phyloP scores from a whole-genome alignment of 2,329 filamentous ascomycete species.

The Taxawa tesnikishii region DNA sequence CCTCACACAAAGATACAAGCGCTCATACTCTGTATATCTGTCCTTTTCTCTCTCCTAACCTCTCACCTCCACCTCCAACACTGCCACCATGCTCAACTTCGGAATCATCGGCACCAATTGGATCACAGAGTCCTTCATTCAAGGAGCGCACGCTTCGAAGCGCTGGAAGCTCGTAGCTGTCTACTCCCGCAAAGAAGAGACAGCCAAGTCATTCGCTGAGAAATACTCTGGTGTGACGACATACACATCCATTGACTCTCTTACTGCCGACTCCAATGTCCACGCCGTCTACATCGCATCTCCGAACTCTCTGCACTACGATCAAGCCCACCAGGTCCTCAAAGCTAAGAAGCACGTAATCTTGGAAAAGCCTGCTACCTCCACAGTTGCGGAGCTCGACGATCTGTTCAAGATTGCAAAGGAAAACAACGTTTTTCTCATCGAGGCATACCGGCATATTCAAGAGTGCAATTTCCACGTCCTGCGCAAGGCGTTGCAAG shows the following conservation, averaged over 20 bases:
- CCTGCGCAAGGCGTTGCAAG: conserved; percentile 23
- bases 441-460: conserved; percentile 38
- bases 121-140: conserved; percentile 38
- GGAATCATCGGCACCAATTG: conserved; percentile 35
- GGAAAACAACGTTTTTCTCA: conserved; percentile 27
- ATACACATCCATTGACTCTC: conserved; percentile 27
- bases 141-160: conserved; percentile 27
- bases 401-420: conserved; percentile 29
- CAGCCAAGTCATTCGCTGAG: conserved; percentile 28
- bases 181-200: conserved; percentile 32
- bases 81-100: conserved; percentile 27
- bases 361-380: conserved; percentile 37
- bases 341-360: conserved; percentile 34
- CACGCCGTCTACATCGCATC: conserved; percentile 36
- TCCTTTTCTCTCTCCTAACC: too few relatives aligned
- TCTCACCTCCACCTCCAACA: too few relatives aligned
- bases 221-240: conserved; percentile 24
- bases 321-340: conserved; percentile 31
- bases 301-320: conserved; percentile 35
- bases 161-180: conserved; percentile 33
- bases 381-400: conserved; percentile 28
- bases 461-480: conserved; percentile 37
- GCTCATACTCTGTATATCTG: too few relatives aligned
- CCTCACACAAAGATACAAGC: too few relatives aligned
- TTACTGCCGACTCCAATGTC: conserved; percentile 26